These are phyloP conservation scores for Termitomyces sp. DNA, from an alignment of 768 basidiomycete genomes.

Conservation along the genomic window DNA sequence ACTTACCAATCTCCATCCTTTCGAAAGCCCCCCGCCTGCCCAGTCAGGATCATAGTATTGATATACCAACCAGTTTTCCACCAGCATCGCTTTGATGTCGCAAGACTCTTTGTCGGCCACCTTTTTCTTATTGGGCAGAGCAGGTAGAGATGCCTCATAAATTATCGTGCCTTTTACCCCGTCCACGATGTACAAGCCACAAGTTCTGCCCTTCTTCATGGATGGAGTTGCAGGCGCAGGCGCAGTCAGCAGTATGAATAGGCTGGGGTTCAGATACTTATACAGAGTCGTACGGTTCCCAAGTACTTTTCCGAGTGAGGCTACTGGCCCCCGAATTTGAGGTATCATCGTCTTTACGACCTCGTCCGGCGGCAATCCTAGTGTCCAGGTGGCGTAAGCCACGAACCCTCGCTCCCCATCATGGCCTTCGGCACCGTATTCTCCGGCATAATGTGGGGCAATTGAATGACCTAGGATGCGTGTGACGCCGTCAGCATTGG, in stretches of 20 bases:
- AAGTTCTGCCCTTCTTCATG: conserved; percentile 23
- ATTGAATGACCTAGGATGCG: conserved; percentile 22
- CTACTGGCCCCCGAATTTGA: conserved; percentile 50
- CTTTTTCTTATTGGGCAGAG: conserved; percentile 17
- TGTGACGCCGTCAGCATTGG: conserved; percentile 33
- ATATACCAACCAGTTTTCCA: conserved; percentile 94
- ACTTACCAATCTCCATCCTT: conserved; percentile 69
- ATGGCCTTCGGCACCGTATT: conserved; percentile 21
- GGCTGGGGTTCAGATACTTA: conserved; percentile 88
- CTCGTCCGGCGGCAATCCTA: conserved; percentile 53
- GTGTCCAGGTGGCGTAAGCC: conserved; percentile 63
- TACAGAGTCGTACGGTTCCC: conserved; percentile 88
- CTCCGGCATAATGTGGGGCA: conserved; percentile 34
- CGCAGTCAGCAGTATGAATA: conserved; percentile 62
- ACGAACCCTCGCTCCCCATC: conserved; percentile 32
- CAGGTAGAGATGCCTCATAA: conserved; percentile 58
- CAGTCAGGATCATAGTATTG: conserved; percentile 68
- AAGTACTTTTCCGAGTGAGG: conserved; percentile 78
- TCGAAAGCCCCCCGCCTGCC: conserved; percentile 41
- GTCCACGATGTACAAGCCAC: conserved; percentile 78
- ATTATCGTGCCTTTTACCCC: conserved; percentile 70
- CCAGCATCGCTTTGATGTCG: conserved; percentile 62
- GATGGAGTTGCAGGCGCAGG: conserved; percentile 11
- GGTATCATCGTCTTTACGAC: conserved; percentile 48
- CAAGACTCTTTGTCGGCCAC: conserved; percentile 33